A percentile compares a stretch with the other conserved stretches of the same genome.
These are phyloP conservation scores for Russula lepida DNA, from an alignment of 768 basidiomycete species.

Conservation along the genomic window DNA sequence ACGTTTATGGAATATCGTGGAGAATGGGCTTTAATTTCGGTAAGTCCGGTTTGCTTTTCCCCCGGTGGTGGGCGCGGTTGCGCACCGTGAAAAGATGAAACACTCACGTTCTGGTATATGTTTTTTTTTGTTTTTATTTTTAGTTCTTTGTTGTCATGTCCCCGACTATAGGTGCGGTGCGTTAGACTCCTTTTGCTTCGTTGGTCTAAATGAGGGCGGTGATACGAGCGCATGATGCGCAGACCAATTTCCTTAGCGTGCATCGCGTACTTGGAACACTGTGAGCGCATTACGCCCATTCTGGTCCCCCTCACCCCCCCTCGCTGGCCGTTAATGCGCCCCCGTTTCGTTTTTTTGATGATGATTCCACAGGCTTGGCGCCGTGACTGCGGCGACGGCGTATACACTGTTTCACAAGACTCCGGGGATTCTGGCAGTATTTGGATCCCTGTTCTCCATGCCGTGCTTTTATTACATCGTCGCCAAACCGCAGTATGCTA, in stretches of 20 bases:
- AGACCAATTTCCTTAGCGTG: conserved; percentile 82
- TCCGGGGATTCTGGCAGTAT: conserved; percentile 61
- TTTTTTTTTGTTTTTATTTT: neutral
- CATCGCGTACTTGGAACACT: conserved; percentile 83
- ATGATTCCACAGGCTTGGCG: conserved; percentile 52
- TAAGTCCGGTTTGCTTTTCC: conserved; percentile 32
- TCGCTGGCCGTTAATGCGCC: neutral
- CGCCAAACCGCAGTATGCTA: conserved; percentile 64
- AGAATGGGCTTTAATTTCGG: conserved; percentile 95
- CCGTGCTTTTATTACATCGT: conserved; percentile 93
- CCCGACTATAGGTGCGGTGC: conserved; percentile 78
- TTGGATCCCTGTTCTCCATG: conserved; percentile 84
- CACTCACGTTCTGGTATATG: neutral
- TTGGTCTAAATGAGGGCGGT: conserved; percentile 11
- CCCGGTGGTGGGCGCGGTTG: neutral
- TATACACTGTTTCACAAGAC: conserved; percentile 74
- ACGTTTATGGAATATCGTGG: conserved; percentile 77
- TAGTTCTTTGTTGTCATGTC: conserved; percentile 89
- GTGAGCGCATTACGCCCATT: conserved; percentile 35
- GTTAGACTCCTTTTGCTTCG: conserved; percentile 24
- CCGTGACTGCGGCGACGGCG: conserved; percentile 59
- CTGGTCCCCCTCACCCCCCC: neutral
- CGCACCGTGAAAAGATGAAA: neutral
- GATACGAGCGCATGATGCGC: conserved; percentile 4
- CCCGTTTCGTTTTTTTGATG: neutral